These are phyloP conservation scores for Trichoderma koningii DNA, from an alignment of 2,329 filamentous ascomycete species.

Conservation along the genomic window DNA sequence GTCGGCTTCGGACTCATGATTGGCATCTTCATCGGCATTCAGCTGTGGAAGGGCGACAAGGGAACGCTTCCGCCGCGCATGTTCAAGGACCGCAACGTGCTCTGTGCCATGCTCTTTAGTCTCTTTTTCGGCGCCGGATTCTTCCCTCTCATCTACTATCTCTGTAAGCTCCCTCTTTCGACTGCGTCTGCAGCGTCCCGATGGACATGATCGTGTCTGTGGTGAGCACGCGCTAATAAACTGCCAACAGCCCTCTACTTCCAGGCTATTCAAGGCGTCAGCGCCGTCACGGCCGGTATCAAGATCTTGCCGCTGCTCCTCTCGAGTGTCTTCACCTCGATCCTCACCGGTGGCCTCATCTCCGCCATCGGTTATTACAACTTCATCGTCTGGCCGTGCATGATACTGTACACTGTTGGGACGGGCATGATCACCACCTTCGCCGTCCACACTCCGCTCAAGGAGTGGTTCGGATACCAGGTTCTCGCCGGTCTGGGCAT, in stretches of 20 bases:
- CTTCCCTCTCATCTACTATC: conserved; percentile 57
- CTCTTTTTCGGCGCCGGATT: conserved; percentile 55
- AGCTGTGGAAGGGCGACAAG: conserved; percentile 46
- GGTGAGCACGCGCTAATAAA: neutral
- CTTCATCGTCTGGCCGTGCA: conserved; percentile 45
- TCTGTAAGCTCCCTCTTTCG: conserved; percentile 43
- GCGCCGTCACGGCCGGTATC: conserved; percentile 56
- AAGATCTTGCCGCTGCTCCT: conserved; percentile 57
- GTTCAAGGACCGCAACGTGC: conserved; percentile 47
- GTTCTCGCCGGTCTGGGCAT: conserved; percentile 57
- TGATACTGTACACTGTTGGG: conserved; percentile 49
- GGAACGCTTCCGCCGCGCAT: conserved; percentile 52
- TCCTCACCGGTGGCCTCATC: conserved; percentile 48
- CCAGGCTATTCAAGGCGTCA: conserved; percentile 55
- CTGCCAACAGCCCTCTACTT: conserved; percentile 50
- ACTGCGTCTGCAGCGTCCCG: neutral
- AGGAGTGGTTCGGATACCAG: conserved; percentile 61
- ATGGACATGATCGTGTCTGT: neutral
- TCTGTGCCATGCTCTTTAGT: conserved; percentile 47
- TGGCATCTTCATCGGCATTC: conserved; percentile 50
- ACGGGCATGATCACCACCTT: conserved; percentile 59
- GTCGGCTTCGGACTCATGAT: conserved; percentile 51
- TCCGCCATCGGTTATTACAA: conserved; percentile 48
- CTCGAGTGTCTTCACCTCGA: conserved; percentile 51
- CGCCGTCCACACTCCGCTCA: conserved; percentile 47